Evolutionary conservation across 169 alveolate species (phyloP), one percentile per base, ranked within the genome.

Genomic region (Amoebophrya sp.): DNA sequence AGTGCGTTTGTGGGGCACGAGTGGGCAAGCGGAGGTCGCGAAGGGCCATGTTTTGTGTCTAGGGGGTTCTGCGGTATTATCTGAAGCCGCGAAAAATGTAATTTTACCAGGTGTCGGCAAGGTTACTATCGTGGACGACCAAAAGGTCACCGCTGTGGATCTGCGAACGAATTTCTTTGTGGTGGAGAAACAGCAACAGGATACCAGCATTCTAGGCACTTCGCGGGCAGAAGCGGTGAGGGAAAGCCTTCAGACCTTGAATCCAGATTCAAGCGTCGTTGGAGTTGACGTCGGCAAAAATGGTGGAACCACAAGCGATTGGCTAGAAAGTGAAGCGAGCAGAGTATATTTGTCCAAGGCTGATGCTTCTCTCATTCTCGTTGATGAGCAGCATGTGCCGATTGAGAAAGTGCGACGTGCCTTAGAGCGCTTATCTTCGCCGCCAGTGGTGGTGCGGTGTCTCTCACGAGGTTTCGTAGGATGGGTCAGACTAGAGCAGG

Each of bases 1-100:
- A 93, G 93, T 95, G 0, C 94, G 98, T 92, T 93, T 96, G 38
- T 97, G 98, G 98, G 98, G 98, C 23, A 78, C 93, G 38, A 95
- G 96, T 83, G 98, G 98, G 26, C 95, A 97, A 91, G 93, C 93
- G 76, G 78, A 91, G 36, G 94, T 96, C 0, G 90, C 93, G 40
- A 93, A 94, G 23, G 78, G 96, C 40, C 90, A 90, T n/a, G 93
- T 97, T 40, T 94, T 95, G 12, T 93, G 95, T 29, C 93, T 97
- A 41, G 95, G 94, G 53, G 94, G 96, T 38, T 94, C 94, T 41
- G 95, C 96, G 14, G 77, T 94, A 23, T 94, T 96, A 0, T 94
- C 96, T 0, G 98, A 97, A 93, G 94, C 96, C 29, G 93, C 96
- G 10, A 97, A 97, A 93, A 96, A 96, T 92, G 93, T 96, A 76